These are phyloP conservation scores for Cladorrhinum sp. DNA, from an alignment of 2,329 filamentous ascomycete genomes.

Conservation along the genomic window DNA sequence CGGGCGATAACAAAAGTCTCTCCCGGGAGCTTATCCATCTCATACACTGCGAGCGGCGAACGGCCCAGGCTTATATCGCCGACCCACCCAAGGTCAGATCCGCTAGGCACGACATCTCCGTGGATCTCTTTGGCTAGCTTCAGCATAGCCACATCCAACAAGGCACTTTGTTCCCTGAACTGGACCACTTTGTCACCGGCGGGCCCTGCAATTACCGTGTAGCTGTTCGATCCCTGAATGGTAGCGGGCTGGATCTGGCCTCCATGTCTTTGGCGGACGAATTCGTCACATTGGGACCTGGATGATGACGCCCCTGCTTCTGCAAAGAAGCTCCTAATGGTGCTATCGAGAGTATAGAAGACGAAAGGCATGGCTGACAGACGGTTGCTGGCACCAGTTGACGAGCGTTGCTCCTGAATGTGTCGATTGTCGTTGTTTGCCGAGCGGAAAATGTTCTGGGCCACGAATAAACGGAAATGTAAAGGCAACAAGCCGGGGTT, in stretches of 20 bases:
- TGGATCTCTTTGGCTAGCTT: background rate
- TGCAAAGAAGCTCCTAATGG: background rate
- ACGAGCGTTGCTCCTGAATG: background rate
- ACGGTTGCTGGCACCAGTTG: background rate
- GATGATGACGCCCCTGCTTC: background rate
- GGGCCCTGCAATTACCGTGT: conserved; percentile 2
- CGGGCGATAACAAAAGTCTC: background rate
- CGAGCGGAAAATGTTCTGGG: background rate
- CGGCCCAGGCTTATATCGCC: background rate
- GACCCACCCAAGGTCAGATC: background rate
- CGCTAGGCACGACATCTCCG: background rate
- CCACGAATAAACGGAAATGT: too few species aligned
- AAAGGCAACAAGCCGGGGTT: too few species aligned
- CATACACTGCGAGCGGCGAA: conserved; percentile 1
- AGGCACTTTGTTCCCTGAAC: background rate
- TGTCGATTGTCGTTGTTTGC: background rate
- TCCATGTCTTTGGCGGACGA: background rate
- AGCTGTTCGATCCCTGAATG: conserved; percentile 6
- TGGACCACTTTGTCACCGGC: background rate
- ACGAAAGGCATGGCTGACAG: background rate
- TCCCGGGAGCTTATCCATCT: conserved; percentile 7
- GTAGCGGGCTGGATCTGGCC: background rate
- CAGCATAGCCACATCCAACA: background rate
- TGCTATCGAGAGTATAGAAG: background rate
- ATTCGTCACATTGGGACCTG: background rate